These are phyloP conservation scores for Yamadazyma atlantica DNA, from an alignment of 1,139 yeast genomes.

Conservation along the genomic window DNA sequence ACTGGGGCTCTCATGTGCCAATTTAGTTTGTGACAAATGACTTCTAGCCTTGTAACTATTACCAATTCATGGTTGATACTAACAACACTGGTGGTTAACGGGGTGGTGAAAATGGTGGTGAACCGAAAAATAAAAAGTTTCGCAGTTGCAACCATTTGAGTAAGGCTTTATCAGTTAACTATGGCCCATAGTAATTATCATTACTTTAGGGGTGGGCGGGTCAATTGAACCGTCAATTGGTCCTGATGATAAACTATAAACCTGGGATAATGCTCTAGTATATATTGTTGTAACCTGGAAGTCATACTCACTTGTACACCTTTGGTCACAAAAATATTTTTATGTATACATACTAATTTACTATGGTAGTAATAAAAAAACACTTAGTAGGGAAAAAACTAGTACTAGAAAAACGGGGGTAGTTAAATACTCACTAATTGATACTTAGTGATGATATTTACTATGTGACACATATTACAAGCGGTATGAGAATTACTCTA, in stretches of 20 bases:
- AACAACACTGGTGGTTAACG: too few relatives aligned
- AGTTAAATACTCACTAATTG: slow-evolving; percentile 1
- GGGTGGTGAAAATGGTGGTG: too few relatives aligned
- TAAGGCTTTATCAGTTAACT: neutral
- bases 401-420: slow-evolving; percentile 6
- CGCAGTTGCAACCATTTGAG: slow-evolving; percentile 3
- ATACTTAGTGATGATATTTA: slow-evolving; percentile 15
- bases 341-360: slow-evolving; percentile 9
- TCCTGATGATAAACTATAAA: too few relatives aligned
- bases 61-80: too few relatives aligned
- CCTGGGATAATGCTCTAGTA: too few relatives aligned
- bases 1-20: too few relatives aligned
- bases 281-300: too few relatives aligned
- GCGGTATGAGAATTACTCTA: slow-evolving; percentile 9
- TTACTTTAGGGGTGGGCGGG: neutral
- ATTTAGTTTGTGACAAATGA: too few relatives aligned
- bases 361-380: slow-evolving; percentile 6
- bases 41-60: too few relatives aligned
- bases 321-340: neutral
- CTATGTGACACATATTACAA: slow-evolving; percentile 15
- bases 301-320: too few relatives aligned
- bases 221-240: too few relatives aligned
- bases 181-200: neutral
- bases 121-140: slow-evolving; percentile 1
- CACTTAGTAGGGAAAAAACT: slow-evolving; percentile 4